Evolutionary conservation across 2,329 filamentous ascomycete genomes (phyloP).

Genomic region (Cercospora zeae-maydis): DNA sequence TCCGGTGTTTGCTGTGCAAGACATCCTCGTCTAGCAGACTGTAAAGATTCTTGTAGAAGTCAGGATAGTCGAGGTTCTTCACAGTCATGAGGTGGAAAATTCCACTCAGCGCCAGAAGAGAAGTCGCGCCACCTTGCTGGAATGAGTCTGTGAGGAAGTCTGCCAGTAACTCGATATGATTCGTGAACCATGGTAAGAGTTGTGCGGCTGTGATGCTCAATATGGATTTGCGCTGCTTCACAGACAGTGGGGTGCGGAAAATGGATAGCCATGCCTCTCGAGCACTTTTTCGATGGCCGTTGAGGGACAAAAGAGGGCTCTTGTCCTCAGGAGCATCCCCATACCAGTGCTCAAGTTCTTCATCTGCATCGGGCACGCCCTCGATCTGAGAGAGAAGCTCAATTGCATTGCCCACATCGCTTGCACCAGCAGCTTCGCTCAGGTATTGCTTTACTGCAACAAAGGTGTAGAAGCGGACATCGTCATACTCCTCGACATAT

Average conservation of each 20-base stretch:
- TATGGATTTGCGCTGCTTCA: conserved; percentile 73
- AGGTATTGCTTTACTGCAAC: conserved; percentile 61
- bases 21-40: conserved; percentile 81
- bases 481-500: conserved; percentile 75
- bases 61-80: conserved; percentile 82
- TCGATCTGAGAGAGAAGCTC: conserved; percentile 65
- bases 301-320: conserved; percentile 61
- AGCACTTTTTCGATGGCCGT: conserved; percentile 71
- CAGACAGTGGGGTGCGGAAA: conserved; percentile 63
- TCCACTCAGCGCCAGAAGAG: conserved; percentile 82
- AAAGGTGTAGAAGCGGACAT: conserved; percentile 81
- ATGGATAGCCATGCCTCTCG: conserved; percentile 85
- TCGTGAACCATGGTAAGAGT: conserved; percentile 80
- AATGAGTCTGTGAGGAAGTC: conserved; percentile 97
- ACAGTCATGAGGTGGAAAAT: conserved; percentile 93
- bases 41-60: conserved; percentile 90
- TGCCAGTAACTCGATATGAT: conserved; percentile 81
- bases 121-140: conserved; percentile 78
- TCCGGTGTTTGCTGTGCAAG: conserved; percentile 90
- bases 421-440: conserved; percentile 22
- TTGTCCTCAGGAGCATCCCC: conserved; percentile 62
- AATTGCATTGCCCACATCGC: conserved; percentile 56
- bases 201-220: conserved; percentile 70
- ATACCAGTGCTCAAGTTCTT: conserved; percentile 68
- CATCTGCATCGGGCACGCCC: conserved; percentile 62